Conservation (phyloP, 2,329 filamentous ascomycete genomes). For the Nannizzia gypsea region DNA sequence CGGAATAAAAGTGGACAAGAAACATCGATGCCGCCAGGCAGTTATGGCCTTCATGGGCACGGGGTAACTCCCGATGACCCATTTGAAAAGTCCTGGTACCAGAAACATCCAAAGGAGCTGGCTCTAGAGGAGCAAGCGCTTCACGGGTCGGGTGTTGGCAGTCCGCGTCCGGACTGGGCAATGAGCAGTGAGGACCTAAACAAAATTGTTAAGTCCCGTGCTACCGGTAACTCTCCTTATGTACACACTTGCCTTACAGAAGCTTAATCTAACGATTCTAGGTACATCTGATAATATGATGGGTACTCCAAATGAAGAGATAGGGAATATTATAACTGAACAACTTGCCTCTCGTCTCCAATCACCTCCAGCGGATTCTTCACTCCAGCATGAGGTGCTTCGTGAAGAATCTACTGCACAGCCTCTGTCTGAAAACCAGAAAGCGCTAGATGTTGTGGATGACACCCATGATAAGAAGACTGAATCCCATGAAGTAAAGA, state of each 20-base stretch:
- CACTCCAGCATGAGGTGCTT: background rate
- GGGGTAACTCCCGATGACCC: slow-evolving; percentile 63
- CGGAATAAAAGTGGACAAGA: slow-evolving; percentile 63
- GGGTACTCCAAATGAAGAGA: slow-evolving; percentile 78
- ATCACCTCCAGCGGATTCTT: slow-evolving; percentile 42
- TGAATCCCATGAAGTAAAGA: slow-evolving; percentile 27
- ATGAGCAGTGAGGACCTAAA: slow-evolving; percentile 85
- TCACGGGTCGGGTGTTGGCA: slow-evolving; percentile 48
- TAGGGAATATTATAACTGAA: slow-evolving; percentile 77
- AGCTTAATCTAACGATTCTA: slow-evolving; percentile 29
- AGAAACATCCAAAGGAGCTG: slow-evolving; percentile 74
- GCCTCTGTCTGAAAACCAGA: slow-evolving; percentile 35
- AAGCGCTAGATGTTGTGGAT: slow-evolving; percentile 10
- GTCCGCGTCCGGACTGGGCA: slow-evolving; percentile 60
- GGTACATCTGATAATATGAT: slow-evolving; percentile 51
- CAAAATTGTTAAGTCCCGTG: slow-evolving; percentile 65
- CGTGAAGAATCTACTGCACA: background rate
- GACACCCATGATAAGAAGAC: slow-evolving; percentile 20
- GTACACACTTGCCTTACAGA: background rate
- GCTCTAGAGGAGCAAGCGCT: slow-evolving; percentile 60
- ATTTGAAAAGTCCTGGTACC: slow-evolving; percentile 83
- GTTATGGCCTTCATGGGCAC: slow-evolving; percentile 87
- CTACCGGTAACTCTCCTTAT: slow-evolving; percentile 24
- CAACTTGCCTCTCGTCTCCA: slow-evolving; percentile 67
- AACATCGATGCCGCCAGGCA: slow-evolving; percentile 65